Percentiles rank a stretch among this genome's conserved stretches.
phyloP scores from a whole-genome alignment of 2,329 filamentous ascomycete genomes.

The Pezicula radicicola region DNA sequence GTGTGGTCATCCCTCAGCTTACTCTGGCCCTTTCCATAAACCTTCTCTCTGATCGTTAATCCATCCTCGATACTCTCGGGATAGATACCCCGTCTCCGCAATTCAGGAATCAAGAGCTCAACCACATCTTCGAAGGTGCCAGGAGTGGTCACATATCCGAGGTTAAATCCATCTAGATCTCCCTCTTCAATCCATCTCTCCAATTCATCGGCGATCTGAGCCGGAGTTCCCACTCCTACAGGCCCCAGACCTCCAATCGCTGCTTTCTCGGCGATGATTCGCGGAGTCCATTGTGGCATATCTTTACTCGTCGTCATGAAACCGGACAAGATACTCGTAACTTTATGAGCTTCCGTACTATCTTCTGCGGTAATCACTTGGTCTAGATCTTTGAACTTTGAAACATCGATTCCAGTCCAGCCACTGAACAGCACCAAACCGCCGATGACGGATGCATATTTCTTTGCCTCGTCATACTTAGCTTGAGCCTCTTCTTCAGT shows the following conservation, averaged over 20 bases:
- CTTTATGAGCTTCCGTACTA: slow-evolving; percentile 48
- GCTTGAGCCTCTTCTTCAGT: slow-evolving; percentile 64
- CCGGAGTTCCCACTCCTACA: slow-evolving; percentile 40
- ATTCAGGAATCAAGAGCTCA: slow-evolving; percentile 61
- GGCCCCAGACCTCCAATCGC: slow-evolving; percentile 65
- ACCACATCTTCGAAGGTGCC: slow-evolving; percentile 66
- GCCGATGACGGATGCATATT: slow-evolving; percentile 61
- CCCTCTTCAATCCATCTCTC: slow-evolving; percentile 66
- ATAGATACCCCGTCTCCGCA: slow-evolving; percentile 54
- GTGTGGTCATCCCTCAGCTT: slow-evolving; percentile 54
- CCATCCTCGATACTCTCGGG: slow-evolving; percentile 28
- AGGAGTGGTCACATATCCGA: slow-evolving; percentile 65
- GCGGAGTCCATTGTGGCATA: slow-evolving; percentile 62
- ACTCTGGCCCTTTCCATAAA: slow-evolving; percentile 58
- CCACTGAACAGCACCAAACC: slow-evolving; percentile 68
- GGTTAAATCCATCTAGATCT: slow-evolving; percentile 73
- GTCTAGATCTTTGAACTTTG: slow-evolving; percentile 49
- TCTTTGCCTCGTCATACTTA: slow-evolving; percentile 59
- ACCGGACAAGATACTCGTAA: slow-evolving; percentile 45
- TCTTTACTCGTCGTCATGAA: slow-evolving; percentile 47
- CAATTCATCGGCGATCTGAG: slow-evolving; percentile 60
- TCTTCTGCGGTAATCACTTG: slow-evolving; percentile 53
- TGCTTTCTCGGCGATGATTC: slow-evolving; percentile 65
- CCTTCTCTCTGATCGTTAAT: slow-evolving; percentile 54
- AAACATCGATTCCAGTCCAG: slow-evolving; percentile 68